Conservation (phyloP, 345 rosid genomes). For the Lumnitzera racemosa region DNA sequence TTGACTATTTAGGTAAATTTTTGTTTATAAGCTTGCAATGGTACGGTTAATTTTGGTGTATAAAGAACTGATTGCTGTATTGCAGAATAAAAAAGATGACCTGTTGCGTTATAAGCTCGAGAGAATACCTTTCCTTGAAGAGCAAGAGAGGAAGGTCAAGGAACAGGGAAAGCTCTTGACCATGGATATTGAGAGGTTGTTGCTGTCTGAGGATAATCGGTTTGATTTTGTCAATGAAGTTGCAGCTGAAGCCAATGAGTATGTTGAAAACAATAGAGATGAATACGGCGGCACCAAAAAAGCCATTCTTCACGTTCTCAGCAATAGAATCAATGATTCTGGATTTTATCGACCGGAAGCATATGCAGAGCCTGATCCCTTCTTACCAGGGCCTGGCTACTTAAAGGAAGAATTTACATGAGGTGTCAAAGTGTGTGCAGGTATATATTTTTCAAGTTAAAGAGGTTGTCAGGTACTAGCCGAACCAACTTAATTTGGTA, state of each 20-base stretch:
- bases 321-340: slow-evolving; percentile 74
- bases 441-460: slow-evolving; percentile 3
- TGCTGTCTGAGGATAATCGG: slow-evolving; percentile 67
- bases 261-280: slow-evolving; percentile 61
- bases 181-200: slow-evolving; percentile 61
- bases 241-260: slow-evolving; percentile 81
- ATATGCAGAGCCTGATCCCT: slow-evolving; percentile 62
- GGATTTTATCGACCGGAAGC: slow-evolving; percentile 73
- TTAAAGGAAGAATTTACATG: slow-evolving; percentile 52
- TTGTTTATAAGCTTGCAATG: too few relatives aligned
- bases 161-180: slow-evolving; percentile 59
- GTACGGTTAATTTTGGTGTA: too few relatives aligned
- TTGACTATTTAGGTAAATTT: too few relatives aligned
- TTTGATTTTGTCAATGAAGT: slow-evolving; percentile 72
- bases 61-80: too few relatives aligned
- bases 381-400: slow-evolving; percentile 67
- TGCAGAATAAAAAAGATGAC: slow-evolving; percentile 34
- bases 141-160: slow-evolving; percentile 61
- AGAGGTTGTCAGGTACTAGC: too few relatives aligned
- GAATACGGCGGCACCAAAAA: slow-evolving; percentile 76
- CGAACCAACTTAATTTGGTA: too few relatives aligned
- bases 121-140: slow-evolving; percentile 84
- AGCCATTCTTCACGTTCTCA: slow-evolving; percentile 78
- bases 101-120: slow-evolving; percentile 47
- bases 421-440: neutral